Conservation (phyloP, 83 land plant species). For the Picea engelmannii region DNA sequence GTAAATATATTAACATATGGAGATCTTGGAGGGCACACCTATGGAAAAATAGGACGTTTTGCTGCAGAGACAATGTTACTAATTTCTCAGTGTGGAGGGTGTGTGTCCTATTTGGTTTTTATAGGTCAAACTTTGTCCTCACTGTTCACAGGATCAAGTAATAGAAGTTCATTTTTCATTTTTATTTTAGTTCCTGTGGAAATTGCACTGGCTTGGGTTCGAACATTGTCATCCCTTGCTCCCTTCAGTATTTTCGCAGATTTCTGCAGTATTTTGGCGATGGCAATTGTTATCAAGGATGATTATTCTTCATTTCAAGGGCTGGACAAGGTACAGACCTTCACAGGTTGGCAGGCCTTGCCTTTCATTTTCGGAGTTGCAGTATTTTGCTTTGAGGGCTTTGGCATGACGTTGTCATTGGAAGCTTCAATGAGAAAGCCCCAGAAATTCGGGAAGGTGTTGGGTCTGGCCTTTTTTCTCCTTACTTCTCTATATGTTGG, state of each 20-base stretch:
- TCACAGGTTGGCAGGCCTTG: conserved; percentile 25
- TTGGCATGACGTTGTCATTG: conserved; percentile 76
- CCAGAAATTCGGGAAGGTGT: conserved; percentile 34
- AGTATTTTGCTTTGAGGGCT: conserved; percentile 83
- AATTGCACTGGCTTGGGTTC: conserved; percentile 58
- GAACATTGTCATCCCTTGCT: conserved; percentile 62
- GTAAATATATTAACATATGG: conserved; percentile 49
- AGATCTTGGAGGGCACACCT: conserved; percentile 54
- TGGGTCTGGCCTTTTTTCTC: conserved; percentile 38
- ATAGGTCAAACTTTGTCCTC: conserved; percentile 78
- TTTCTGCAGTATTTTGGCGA: conserved; percentile 69
- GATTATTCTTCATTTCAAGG: conserved; percentile 39
- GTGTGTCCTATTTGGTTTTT: conserved; percentile 76
- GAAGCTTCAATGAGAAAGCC: conserved; percentile 72
- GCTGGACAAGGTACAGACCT: conserved; percentile 17
- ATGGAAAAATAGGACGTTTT: conserved; percentile 53
- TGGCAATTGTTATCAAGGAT: conserved; percentile 72
- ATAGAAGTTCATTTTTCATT: conserved; percentile 34
- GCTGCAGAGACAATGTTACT: conserved; percentile 56
- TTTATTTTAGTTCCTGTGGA: conserved; percentile 49
- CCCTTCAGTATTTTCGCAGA: conserved; percentile 85
- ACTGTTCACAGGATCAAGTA: conserved; percentile 32
- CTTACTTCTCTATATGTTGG: conserved; percentile 53
- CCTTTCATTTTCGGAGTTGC: conserved; percentile 76
- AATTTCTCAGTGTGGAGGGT: conserved; percentile 74